Percentiles rank a stretch among this genome's conserved stretches.
These are phyloP conservation scores for Madurella fahalii DNA, from an alignment of 2,329 filamentous ascomycete genomes.

Conservation along the genomic window DNA sequence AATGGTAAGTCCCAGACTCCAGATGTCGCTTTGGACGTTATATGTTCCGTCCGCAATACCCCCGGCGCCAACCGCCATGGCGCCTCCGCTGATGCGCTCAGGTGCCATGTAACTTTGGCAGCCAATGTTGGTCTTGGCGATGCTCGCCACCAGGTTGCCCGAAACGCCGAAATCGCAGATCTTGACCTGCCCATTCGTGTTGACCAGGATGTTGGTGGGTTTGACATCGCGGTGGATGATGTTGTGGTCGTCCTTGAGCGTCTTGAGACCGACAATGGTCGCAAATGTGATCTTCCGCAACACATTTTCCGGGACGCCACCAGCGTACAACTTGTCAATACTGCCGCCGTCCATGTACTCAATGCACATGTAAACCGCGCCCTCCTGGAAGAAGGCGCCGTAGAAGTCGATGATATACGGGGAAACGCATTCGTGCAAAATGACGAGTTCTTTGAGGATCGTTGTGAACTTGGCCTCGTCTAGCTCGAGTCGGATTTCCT, in stretches of 20 bases:
- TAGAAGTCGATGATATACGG: constrained; percentile 99
- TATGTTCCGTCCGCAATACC: constrained; percentile 78
- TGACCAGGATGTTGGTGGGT: constrained; percentile 95
- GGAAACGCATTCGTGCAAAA: constrained; percentile 89
- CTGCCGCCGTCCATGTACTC: constrained; percentile 99
- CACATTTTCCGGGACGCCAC: constrained; percentile 84
- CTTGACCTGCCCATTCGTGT: constrained; percentile 86
- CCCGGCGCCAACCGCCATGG: constrained; percentile 65
- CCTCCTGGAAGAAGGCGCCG: constrained; percentile 97
- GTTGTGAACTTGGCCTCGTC: constrained; percentile 96
- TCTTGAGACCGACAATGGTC: constrained; percentile 87
- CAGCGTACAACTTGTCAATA: constrained; percentile 90
- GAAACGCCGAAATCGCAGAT: constrained; percentile 98
- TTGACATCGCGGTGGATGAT: constrained; percentile 99
- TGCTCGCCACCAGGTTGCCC: constrained; percentile 93
- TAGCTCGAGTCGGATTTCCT: constrained; percentile 91
- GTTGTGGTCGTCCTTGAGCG: constrained; percentile 94
- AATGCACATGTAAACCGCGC: constrained; percentile 98
- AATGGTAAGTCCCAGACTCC: constrained; percentile 89
- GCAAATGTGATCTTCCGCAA: constrained; percentile 86
- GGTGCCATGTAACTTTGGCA: constrained; percentile 99
- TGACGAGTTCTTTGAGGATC: constrained; percentile 96
- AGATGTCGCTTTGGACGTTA: constrained; percentile 96
- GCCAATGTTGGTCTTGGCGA: constrained; percentile 97
- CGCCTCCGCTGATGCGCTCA: constrained; percentile 86